Evolutionary conservation across 305 asterid species (phyloP), one percentile per base, ranked within the genome.

Genomic region (Rubia balearica): DNA sequence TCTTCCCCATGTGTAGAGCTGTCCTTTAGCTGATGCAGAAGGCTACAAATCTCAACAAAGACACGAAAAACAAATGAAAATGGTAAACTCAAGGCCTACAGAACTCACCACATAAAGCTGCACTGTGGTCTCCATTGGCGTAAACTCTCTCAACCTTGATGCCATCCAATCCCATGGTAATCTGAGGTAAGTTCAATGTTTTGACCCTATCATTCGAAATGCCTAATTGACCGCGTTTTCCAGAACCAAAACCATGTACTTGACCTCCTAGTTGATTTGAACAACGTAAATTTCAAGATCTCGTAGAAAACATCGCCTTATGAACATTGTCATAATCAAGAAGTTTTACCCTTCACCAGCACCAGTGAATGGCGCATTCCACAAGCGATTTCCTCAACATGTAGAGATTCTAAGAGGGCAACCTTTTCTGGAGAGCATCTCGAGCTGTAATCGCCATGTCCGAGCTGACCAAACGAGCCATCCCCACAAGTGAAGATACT

Each of bases 121-220:
- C 87, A 84, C 99, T 94, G 69, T 89, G 99, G 82, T 94, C 99
- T 75, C 96, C 99, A 80, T 88, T 87, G 22, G 97, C 93, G 71
- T 61, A 38, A 68, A 91, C 59, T 63, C 76, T 73, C 27, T 61
- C 63, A 65, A 85, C 79, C 66, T 72, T 71, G 70, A 83, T 76
- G 70, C 78, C 75, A 48, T 75, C 74, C 62, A 91, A 83, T 42
- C 92, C 95, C 80, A 83, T 45, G 59, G 89, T 76, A 38, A 75
- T 74, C 74, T 84, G 96, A 75, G 98, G 98, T 64, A 79, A 74
- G 74, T 71, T 85, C 71, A 68, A 74, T 46, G 86, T 79, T 78
- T 79, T 86, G 59, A 88, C 82, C 80, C 84, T 88, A 42, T 79
- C 88, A 6, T 14, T 61, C 55, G 93, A 87, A 69, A 86, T 81